Evolutionary conservation across 345 rosid species (phyloP), one percentile per base, ranked within the genome.

Genomic region (Citrus mangshanensis): DNA sequence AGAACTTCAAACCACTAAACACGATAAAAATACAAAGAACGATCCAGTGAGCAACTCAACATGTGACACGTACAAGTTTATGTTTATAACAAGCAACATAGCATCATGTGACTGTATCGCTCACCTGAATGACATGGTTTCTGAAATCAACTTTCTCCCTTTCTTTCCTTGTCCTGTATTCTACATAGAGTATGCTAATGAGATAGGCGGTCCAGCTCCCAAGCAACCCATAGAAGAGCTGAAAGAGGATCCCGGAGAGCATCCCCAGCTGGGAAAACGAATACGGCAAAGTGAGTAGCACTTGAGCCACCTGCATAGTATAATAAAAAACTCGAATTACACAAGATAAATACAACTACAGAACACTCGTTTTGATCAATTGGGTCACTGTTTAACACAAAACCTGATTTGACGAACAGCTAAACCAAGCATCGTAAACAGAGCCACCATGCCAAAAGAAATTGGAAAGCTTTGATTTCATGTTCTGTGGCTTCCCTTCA

Each of bases 181-280:
- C 99, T 18, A 96, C 94, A 51, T 96, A 96, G 82, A 96, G 99
- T 62, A 88, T 75, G 79, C 99, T 96, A 10, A 96, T 96, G 37
- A 96, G 91, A 83, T 96, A 96, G 71, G 99, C 98, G 1, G 99
- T 96, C 99, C 99, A 96, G 79, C 99, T 96, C 3, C 99, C 99
- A 73, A 96, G 7, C 18, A 96, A 65, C 6, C 99, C 97, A 84
- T 96, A 96, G 78, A 96, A 93, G 49, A 96, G 94, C 92, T 96
- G 99, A 86, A 96, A 94, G 58, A 92, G 81, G 7, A 96, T 88
- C 49, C 99, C 99, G 4, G 99, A 96, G 34, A 93, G 87, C 98
- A 96, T 89, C 73, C 99, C 98, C 54, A 96, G 89, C 81, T 96
- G 99, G n/a, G 99, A 93, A 84, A 96, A 96, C 25, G 99, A 96